Conservation (phyloP, 768 basidiomycete genomes). For the Tubosaeta brunneosetosa region DNA sequence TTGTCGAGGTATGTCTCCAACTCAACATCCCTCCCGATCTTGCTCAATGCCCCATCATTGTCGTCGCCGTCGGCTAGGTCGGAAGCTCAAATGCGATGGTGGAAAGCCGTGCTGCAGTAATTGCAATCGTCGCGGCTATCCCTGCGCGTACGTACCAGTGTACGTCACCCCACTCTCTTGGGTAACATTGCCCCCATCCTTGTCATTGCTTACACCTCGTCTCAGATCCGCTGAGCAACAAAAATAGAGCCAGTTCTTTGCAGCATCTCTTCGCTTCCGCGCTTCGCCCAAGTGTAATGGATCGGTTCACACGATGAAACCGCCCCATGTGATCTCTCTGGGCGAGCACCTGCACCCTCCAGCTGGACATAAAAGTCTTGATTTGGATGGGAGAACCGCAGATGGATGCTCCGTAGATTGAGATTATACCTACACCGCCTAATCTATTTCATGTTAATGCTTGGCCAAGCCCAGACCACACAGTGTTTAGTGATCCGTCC, state of each 20-base stretch:
- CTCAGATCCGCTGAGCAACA: constrained; percentile 27
- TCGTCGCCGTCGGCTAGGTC: constrained; percentile 35
- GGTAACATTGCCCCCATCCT: constrained; percentile 2
- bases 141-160: constrained; percentile 64
- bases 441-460: constrained; percentile 23
- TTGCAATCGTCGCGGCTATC: constrained; percentile 54
- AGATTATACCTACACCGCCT: constrained; percentile 25
- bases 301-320: constrained; percentile 21
- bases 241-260: constrained; percentile 24
- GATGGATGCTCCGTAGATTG: constrained; percentile 11
- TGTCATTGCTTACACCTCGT: constrained; percentile 6
- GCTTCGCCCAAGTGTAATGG: constrained; percentile 11
- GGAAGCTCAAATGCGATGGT: constrained; percentile 74
- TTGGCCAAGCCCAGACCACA: neutral
- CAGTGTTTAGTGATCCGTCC: neutral
- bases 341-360: constrained; percentile 1
- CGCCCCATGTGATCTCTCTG: constrained; percentile 9
- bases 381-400: constrained; percentile 9
- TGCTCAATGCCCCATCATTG: neutral
- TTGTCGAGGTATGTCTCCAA: constrained; percentile 49
- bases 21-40: neutral
- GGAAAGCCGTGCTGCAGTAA: constrained; percentile 58
- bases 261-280: constrained; percentile 19
- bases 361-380: constrained; percentile 1
- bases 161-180: constrained; percentile 33